Evolutionary conservation across 441 rosid species (phyloP), one percentile per base, ranked within the genome.

Genomic region (Viola pubescens): DNA sequence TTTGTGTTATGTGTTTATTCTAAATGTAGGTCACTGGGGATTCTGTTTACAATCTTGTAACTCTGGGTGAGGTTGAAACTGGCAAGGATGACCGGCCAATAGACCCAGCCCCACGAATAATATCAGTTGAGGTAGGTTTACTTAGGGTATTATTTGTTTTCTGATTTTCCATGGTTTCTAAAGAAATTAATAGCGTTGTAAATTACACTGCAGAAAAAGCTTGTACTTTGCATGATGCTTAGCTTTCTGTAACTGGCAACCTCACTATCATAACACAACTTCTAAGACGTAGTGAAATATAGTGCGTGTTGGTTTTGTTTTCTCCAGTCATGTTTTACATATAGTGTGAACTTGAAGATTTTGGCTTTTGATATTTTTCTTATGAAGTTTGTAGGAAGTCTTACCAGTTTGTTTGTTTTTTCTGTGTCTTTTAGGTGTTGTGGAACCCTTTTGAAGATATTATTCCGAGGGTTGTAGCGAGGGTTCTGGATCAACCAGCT

Each of bases 401-500:
- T 6, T 46, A 11, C 48, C 1, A 26, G 4, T 48, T 34, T 4
- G 13, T 14, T 38, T 37, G 9, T 37, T 11, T 53, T 53, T 6
- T 10, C 39, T 34, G 52, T 40, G 52, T 40, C 52, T 54, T 60
- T 56, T 69, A 89, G 98, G 96, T 92, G 47, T 61, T 87, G 62
- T 87, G 89, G 96, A 92, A 89, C 59, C 96, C 98, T 58, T 92
- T 92, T 43, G 98, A 92, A 58, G 98, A 92, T 77, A 86, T 92
- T 69, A 77, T 86, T 73, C 96, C 87, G 8, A 84, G 94, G 71
- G 70, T 54, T 59, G 13, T 56, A 45, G 62, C 72, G n/a, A 82
- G 61, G 81, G 61, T 74, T 49, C 50, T 54, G 34, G 58, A 51
- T 40, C 81, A 69, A 54, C 48, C 79, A 8, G 51, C 57, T 37